Evolutionary conservation across 148 eudicot genomes (phyloP), one percentile per base, ranked within the genome.

Genomic region (Talinum fruticosum): DNA sequence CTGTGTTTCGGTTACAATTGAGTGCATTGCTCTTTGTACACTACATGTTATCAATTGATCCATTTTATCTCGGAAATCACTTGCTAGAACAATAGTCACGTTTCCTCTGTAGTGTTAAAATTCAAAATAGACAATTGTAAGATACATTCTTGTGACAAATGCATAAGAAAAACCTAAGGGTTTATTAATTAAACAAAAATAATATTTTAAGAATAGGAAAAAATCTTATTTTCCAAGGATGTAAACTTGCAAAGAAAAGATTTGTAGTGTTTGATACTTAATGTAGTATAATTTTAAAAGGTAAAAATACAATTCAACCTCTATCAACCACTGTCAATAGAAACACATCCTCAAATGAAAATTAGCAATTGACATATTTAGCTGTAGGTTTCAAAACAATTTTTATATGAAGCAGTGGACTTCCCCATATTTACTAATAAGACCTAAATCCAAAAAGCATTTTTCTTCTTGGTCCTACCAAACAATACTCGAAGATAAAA

Each of bases 51-150:
- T 86, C 73, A 95, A 29, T 41, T 71, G 82, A 66, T 95, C 98
- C 90, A 95, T 88, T 73, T 74, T 80, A 1, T 87, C 87, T 45
- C 89, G 85, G 78, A 91, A 83, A 69, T 73, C 89, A 81, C 98
- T 91, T 8, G 87, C 83, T 45, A 95, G 88, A 79, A 92, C 91
- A 24, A 73, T 76, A 61, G 98, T 85, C 5, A 95, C 98, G 76
- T 87, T 89, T 81, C 84, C 88, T 76, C 98, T 92, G 85, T 77
- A 59, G 71, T 8, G 61, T 19, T 19, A 26, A 49, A 71, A 49
- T 28, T 14, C 0, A 51, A 53, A 19, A 32, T 8, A 3, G 36
- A 37, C 8, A 66, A 66, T 4, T 8, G 37, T 47, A 66, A 35
- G 29, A 24, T 1, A 12, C 37, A 3, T 16, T 29, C 30, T 61